A percentile compares a stretch with the other conserved stretches of the same genome.
phyloP scores from a whole-genome alignment of 495 filamentous ascomycete species.

The Hypoxylon trugodes region DNA sequence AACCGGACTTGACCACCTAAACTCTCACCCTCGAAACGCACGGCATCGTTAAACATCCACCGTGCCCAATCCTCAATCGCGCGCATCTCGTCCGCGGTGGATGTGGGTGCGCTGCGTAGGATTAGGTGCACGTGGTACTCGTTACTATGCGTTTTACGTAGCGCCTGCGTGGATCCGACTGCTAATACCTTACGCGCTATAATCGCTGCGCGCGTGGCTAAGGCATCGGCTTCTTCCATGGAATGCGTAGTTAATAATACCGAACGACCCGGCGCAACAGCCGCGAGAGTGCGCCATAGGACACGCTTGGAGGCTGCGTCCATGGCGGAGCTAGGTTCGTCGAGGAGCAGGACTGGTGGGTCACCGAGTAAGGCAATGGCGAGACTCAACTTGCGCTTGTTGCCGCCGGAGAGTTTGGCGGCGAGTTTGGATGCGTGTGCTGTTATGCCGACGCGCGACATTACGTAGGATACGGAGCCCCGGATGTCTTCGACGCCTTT shows the following conservation, averaged over 20 bases:
- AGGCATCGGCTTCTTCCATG: constrained; percentile 74
- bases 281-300: constrained; percentile 67
- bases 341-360: constrained; percentile 69
- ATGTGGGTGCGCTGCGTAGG: constrained; percentile 68
- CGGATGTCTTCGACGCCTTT: constrained; percentile 65
- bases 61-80: constrained; percentile 64
- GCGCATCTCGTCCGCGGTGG: constrained; percentile 65
- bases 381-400: constrained; percentile 71
- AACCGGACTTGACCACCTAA: constrained; percentile 79
- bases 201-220: constrained; percentile 69
- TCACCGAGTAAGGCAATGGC: constrained; percentile 74
- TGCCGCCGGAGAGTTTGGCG: constrained; percentile 68
- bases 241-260: constrained; percentile 69
- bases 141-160: constrained; percentile 62
- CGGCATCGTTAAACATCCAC: constrained; percentile 60
- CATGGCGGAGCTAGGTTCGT: constrained; percentile 70
- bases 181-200: constrained; percentile 67
- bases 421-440: constrained; percentile 62
- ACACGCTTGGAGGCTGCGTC: constrained; percentile 69
- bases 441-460: constrained; percentile 59
- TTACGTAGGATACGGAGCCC: constrained; percentile 62
- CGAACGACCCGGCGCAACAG: constrained; percentile 59
- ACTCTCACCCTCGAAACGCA: constrained; percentile 65
- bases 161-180: constrained; percentile 62
- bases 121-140: constrained; percentile 70